Percentiles rank a stretch among this genome's conserved stretches.
Evolutionary conservation across 2,329 filamentous ascomycete genomes (phyloP).

Genomic region (Juglanconis juglandina): DNA sequence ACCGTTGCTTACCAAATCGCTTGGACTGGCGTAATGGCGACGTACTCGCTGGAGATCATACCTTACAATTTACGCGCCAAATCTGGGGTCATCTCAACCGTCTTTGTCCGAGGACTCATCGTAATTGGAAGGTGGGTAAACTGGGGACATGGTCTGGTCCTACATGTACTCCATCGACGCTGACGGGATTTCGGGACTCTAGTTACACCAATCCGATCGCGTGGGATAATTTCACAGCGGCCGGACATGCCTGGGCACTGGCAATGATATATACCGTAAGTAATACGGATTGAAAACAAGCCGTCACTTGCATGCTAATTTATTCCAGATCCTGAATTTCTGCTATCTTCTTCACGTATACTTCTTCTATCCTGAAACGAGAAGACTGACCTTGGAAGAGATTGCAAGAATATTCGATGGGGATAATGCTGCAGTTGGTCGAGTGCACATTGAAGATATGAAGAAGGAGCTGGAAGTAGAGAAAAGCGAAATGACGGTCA

Average conservation of each 20-base stretch:
- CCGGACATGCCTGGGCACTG: conserved; percentile 49
- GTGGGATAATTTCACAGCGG: conserved; percentile 48
- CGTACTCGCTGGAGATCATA: conserved; percentile 52
- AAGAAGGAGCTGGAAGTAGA: conserved; percentile 40
- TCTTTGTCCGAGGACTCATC: conserved; percentile 55
- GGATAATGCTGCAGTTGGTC: conserved; percentile 46
- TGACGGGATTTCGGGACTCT: background rate
- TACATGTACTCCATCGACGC: background rate
- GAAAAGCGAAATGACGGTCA: background rate
- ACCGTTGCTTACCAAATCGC: conserved; percentile 53
- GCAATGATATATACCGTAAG: conserved; percentile 53
- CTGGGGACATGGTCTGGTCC: background rate
- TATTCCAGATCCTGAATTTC: conserved; percentile 48
- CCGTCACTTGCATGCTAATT: background rate
- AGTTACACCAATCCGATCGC: conserved; percentile 57
- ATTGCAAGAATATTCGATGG: conserved; percentile 65
- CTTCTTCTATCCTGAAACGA: conserved; percentile 63
- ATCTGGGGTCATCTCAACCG: conserved; percentile 57
- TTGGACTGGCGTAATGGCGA: conserved; percentile 50
- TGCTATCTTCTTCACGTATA: conserved; percentile 56
- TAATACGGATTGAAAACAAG: background rate
- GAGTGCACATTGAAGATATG: conserved; percentile 48
- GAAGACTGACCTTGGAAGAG: conserved; percentile 63
- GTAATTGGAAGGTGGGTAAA: conserved; percentile 51
- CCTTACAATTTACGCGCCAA: conserved; percentile 51